Base-by-base conservation (phyloP, 768 basidiomycete genomes). In the Rhizopogon sp. region DNA sequence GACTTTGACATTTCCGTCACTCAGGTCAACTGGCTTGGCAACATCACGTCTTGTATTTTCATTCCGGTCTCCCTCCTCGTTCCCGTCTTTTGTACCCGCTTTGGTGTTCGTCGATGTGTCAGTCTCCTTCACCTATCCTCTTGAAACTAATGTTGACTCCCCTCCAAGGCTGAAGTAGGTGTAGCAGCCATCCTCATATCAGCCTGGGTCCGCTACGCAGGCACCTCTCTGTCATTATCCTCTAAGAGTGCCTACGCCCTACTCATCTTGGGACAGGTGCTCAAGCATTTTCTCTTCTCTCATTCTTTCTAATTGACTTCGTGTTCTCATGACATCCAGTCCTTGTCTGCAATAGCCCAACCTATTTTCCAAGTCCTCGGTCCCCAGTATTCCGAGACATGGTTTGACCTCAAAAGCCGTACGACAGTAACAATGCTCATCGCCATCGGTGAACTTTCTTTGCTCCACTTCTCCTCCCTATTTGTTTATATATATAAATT, bases 21-120 rank as follows among this genome's bases (percentile, higher is more conserved):
- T 67, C 70, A 87, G 66, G 84, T 90, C 13, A 92, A 89, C 60
- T 93, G 92, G 91, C 73, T 93, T 2, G 84, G 86, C 9, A 93
- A 88, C 61, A 75, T 87, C 51, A 72, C 85, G 17, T 75, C 80
- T 2, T 73, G 81, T 35, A 66, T 84, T 1, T 91, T 82, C 58
- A 73, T 93, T 14, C 85, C 86, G 1, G 72, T 74, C 7, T 82
- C 88, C 1, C 60, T 88, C 35, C 59, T 80, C 16, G 70, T 87
- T 13, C 90, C 91, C 0, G 62, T 76, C 10, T 59, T 88, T 31
- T 79, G 81, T 56, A 71, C 76, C 16, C 76, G 76, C 57, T 84
- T 79, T 58, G 88, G 89, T 3, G 68, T 91, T 39, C 76, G 80
- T 39, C 70, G 77, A 60, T 82, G 82, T 62, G 90, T 89, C 60